Base-by-base conservation (phyloP, 441 rosid species). In the Erodium texanum region DNA sequence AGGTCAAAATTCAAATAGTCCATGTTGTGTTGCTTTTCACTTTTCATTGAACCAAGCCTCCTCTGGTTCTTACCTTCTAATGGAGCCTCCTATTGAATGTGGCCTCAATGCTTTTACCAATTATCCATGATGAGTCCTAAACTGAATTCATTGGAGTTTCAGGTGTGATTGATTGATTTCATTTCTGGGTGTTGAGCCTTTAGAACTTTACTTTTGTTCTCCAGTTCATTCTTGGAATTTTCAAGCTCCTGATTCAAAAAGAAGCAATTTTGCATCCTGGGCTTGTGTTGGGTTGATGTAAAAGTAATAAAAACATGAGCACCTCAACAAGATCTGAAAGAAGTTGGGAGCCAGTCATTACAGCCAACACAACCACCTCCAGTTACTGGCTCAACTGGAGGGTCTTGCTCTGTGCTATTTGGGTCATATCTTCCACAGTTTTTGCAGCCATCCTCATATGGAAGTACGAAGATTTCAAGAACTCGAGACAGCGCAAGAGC, bases 301-400 rank as follows among this genome's bases (percentile, higher is more conserved):
- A 12, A 69, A 69, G 68, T 70, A 65, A 68, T 68, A 66, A 70
- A 67, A 66, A 18, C 65, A 85, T 93, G 71, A 83, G 78, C 74
- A 81, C 58, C 69, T 71, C 74, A 73, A 73, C 88, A 79, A 90
- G 83, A 74, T 79, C 81, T 32, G 19, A 85, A 41, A 76, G 75
- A 75, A 77, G 81, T 72, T 80, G 94, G 90, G 86, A 91, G 68
- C 98, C 97, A 68, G 75, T 74, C 24, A 75, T 80, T 78, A 79
- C 81, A 43, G 87, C 73, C 54, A 65, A 86, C 67, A 80, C 94
- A 68, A 83, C 83, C 5, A 22, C 74, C 32, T 61, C 85, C 14
- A 72, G 59, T 66, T 88, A 83, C 80, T 86, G 91, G 91, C 62
- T 81, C 52, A 88, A 83, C 67, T 88, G 94, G 94, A 81, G 85